A percentile compares a stretch with the other conserved stretches of the same genome.
Conservation (phyloP, 2,329 filamentous ascomycete genomes). For the Reticulascus tulasneorum region DNA sequence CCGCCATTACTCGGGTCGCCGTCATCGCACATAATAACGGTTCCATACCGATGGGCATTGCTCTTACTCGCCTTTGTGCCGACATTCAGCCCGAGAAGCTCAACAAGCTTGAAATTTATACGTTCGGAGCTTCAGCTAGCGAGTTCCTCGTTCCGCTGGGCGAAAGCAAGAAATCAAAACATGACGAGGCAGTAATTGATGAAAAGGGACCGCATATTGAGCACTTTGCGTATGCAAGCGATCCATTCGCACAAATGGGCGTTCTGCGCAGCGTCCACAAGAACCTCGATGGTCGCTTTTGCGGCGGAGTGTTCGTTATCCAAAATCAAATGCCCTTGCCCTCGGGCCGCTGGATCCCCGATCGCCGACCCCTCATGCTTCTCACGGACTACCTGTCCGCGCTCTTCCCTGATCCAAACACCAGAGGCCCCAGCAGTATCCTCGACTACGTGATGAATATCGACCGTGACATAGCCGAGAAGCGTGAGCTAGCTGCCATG, state of each 20-base stretch:
- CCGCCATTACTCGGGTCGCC: constrained; percentile 27
- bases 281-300: constrained; percentile 31
- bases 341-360: constrained; percentile 4
- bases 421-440: constrained; percentile 16
- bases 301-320: constrained; percentile 35
- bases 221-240: constrained; percentile 29
- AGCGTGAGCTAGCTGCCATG: constrained; percentile 36
- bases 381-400: constrained; percentile 32
- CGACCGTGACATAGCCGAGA: constrained; percentile 36
- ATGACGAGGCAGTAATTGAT: constrained; percentile 13
- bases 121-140: constrained; percentile 34
- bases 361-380: constrained; percentile 12
- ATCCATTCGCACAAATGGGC: constrained; percentile 35
- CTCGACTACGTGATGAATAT: constrained; percentile 30
- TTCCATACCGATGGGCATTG: constrained; percentile 29
- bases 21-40: constrained; percentile 37
- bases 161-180: constrained; percentile 15
- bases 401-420: constrained; percentile 26
- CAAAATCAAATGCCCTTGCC: constrained; percentile 14
- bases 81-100: constrained; percentile 32
- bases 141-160: constrained; percentile 33
- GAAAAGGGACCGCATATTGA: constrained; percentile 26
- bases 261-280: constrained; percentile 30
- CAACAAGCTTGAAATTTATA: constrained; percentile 38
- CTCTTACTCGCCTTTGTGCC: constrained; percentile 30